Evolutionary conservation across 352 stramenopile species (phyloP).

Genomic region (Albugo laibachii): DNA sequence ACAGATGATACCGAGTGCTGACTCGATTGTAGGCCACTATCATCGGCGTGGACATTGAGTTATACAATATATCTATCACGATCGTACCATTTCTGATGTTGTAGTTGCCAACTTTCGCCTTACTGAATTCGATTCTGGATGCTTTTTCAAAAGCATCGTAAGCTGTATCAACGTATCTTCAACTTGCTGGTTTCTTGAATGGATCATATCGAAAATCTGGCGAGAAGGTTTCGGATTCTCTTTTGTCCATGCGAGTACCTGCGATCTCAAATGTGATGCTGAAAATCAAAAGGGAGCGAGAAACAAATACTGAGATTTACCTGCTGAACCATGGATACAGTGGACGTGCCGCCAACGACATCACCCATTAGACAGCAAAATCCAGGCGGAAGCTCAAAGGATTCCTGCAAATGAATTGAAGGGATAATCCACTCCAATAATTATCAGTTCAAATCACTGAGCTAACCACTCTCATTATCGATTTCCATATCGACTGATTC

Average conservation of each 20-base stretch:
- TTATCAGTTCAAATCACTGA: background rate
- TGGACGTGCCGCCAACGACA: conserved; percentile 84
- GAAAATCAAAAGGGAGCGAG: background rate
- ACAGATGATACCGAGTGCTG: conserved; percentile 20
- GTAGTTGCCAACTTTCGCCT: conserved; percentile 2
- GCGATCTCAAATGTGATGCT: background rate
- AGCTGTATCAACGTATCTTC: background rate
- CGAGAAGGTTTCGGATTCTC: background rate
- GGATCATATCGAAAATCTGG: background rate
- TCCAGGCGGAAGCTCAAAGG: conserved; percentile 33
- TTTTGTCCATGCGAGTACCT: conserved; percentile 41
- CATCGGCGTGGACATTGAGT: background rate
- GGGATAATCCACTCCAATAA: background rate
- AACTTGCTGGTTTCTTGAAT: background rate
- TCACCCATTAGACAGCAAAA: conserved; percentile 90
- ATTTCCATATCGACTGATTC: conserved; percentile 21
- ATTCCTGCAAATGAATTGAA: conserved; percentile 14
- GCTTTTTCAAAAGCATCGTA: background rate
- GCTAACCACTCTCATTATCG: conserved; percentile 23
- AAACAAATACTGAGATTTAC: background rate
- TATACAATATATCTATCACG: too few species aligned
- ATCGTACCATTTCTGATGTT: background rate
- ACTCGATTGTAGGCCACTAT: conserved; percentile 25
- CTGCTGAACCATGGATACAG: conserved; percentile 65
- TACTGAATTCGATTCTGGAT: background rate